These are phyloP conservation scores for Cicer bijugum DNA, from an alignment of 306 rosid genomes.

Conservation along the genomic window DNA sequence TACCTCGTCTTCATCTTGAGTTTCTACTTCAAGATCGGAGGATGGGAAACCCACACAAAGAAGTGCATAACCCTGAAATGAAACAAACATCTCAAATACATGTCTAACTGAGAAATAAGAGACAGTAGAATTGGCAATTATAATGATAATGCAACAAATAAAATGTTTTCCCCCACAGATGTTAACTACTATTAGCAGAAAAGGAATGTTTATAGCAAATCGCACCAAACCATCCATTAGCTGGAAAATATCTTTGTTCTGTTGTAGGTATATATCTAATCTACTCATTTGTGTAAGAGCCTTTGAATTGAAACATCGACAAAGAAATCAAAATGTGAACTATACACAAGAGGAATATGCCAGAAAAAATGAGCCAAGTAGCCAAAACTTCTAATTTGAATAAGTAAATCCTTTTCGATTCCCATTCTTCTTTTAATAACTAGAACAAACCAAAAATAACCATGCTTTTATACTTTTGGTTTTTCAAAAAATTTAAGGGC, in stretches of 20 bases:
- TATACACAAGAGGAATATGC: conserved; percentile 13
- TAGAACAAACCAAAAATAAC: background rate
- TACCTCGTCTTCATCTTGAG: conserved; percentile 99
- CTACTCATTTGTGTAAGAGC: conserved; percentile 12
- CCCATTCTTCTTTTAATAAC: conserved; percentile 25
- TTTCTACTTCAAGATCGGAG: conserved; percentile 93
- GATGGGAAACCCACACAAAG: conserved; percentile 95
- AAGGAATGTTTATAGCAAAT: conserved; percentile 24
- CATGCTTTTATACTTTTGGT: background rate
- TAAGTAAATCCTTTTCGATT: conserved; percentile 10
- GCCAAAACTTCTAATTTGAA: conserved; percentile 8
- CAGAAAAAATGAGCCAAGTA: background rate
- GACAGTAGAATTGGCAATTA: conserved; percentile 6
- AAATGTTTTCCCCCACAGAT: conserved; percentile 11
- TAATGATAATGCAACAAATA: background rate
- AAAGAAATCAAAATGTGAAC: conserved; percentile 27
- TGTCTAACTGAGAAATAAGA: conserved; percentile 33
- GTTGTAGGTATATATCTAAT: conserved; percentile 23
- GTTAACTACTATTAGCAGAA: conserved; percentile 16
- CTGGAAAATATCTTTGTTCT: conserved; percentile 24
- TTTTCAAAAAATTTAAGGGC: background rate
- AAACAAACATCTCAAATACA: conserved; percentile 18
- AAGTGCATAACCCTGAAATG: conserved; percentile 94
- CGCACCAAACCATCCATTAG: conserved; percentile 19
- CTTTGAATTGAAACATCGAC: conserved; percentile 24